Percentiles rank a stretch among this genome's conserved stretches.
These are phyloP conservation scores for Tuber aestivum DNA, from an alignment of 495 filamentous ascomycete species.

Conservation along the genomic window DNA sequence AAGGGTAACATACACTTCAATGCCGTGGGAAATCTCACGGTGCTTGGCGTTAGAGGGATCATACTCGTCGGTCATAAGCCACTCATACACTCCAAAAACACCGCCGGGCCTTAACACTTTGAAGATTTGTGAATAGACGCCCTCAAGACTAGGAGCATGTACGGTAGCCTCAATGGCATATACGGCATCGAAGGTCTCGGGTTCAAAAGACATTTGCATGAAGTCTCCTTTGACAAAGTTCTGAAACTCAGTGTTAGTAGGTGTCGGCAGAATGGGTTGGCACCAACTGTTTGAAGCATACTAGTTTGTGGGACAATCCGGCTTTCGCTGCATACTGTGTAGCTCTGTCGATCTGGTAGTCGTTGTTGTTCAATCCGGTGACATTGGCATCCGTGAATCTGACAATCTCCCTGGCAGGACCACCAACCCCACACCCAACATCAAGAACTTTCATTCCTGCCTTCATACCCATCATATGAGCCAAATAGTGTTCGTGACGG, in stretches of 20 bases:
- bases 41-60: slow-evolving; percentile 84
- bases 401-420: slow-evolving; percentile 93
- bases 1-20: slow-evolving; percentile 58
- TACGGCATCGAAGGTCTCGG: slow-evolving; percentile 87
- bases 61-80: slow-evolving; percentile 97
- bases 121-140: slow-evolving; percentile 90
- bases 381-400: slow-evolving; percentile 90
- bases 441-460: slow-evolving; percentile 87
- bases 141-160: slow-evolving; percentile 89
- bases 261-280: not conserved
- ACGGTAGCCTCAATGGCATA: slow-evolving; percentile 95
- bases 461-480: slow-evolving; percentile 78
- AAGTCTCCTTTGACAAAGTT: slow-evolving; percentile 94
- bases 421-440: slow-evolving; percentile 95
- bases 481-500: slow-evolving; percentile 97
- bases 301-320: slow-evolving; percentile 63
- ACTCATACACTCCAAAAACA: slow-evolving; percentile 96
- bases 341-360: slow-evolving; percentile 97
- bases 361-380: slow-evolving; percentile 96
- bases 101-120: slow-evolving; percentile 95
- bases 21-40: slow-evolving; percentile 84
- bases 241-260: slow-evolving; percentile 14
- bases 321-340: slow-evolving; percentile 77
- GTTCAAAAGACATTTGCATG: slow-evolving; percentile 98
- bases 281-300: slow-evolving; percentile 14